A percentile compares a stretch with the other conserved stretches of the same genome.
These are phyloP conservation scores for Claviceps digitariae DNA, from an alignment of 2,329 filamentous ascomycete species.

Conservation along the genomic window DNA sequence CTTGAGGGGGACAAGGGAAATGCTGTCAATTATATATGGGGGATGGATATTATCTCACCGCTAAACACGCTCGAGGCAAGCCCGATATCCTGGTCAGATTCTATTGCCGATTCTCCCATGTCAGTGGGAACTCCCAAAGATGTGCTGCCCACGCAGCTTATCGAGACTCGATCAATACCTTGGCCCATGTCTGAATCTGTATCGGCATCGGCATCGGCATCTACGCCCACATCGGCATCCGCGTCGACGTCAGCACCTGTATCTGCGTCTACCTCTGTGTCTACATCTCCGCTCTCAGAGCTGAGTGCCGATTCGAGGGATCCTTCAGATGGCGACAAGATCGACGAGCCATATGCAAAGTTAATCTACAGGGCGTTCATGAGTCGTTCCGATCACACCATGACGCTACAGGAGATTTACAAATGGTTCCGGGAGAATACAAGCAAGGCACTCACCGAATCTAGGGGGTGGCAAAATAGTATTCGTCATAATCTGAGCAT, in stretches of 20 bases:
- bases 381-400: constrained; percentile 49
- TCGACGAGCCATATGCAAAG: constrained; percentile 62
- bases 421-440: constrained; percentile 79
- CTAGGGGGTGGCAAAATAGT: constrained; percentile 85
- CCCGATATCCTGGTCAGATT: constrained; percentile 4
- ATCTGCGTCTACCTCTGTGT: neutral
- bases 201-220: neutral
- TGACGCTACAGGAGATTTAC: constrained; percentile 80
- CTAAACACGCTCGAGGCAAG: constrained; percentile 7
- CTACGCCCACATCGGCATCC: neutral
- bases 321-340: constrained; percentile 11
- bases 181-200: neutral
- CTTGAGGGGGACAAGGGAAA: neutral
- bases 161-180: neutral
- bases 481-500: constrained; percentile 93
- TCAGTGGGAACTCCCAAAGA: constrained; percentile 5
- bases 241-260: neutral
- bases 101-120: constrained; percentile 2
- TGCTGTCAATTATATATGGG: neutral
- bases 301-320: constrained; percentile 11
- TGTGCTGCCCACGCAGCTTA: neutral
- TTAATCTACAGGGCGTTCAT: constrained; percentile 67
- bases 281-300: constrained; percentile 13
- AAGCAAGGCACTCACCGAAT: constrained; percentile 60
- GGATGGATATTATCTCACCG: neutral